Evolutionary conservation across 2,329 filamentous ascomycete species (phyloP).

Genomic region (Aciculosporium take): DNA sequence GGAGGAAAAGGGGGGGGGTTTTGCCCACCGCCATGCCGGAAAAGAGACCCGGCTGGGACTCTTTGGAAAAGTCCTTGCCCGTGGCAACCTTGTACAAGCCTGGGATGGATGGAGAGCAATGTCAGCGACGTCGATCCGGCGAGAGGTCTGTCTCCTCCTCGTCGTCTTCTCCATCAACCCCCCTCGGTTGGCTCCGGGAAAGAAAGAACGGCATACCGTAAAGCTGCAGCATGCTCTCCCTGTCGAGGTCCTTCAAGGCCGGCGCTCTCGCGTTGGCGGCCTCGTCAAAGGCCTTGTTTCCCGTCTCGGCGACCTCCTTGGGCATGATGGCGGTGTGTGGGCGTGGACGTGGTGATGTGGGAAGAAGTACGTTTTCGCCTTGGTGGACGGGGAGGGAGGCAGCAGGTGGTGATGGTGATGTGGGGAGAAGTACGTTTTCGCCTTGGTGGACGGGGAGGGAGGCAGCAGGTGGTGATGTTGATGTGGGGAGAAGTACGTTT

Average conservation of each 20-base stretch:
- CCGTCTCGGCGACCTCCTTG: background rate
- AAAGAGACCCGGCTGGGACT: background rate
- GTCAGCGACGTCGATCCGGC: too few relatives aligned
- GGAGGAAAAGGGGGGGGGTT: background rate
- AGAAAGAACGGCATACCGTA: too few relatives aligned
- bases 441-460: background rate
- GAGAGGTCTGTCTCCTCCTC: too few relatives aligned
- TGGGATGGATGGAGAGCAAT: background rate
- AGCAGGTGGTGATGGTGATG: background rate
- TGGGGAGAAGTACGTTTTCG: background rate
- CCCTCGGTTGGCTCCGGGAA: too few relatives aligned
- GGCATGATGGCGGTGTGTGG: background rate
- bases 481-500: background rate
- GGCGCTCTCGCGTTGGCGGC: background rate
- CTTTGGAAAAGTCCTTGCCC: constrained; percentile 1
- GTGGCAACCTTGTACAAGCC: background rate
- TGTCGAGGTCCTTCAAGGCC: background rate
- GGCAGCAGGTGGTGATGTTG: background rate
- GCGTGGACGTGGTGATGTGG: background rate
- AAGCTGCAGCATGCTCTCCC: background rate
- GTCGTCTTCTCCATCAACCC: too few relatives aligned
- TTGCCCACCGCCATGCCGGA: background rate
- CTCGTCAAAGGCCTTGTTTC: background rate
- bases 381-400: background rate
- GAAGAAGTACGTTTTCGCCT: background rate